Evolutionary conservation across 2,329 filamentous ascomycete genomes (phyloP).

Genomic region (Emergomyces pasteurianus): DNA sequence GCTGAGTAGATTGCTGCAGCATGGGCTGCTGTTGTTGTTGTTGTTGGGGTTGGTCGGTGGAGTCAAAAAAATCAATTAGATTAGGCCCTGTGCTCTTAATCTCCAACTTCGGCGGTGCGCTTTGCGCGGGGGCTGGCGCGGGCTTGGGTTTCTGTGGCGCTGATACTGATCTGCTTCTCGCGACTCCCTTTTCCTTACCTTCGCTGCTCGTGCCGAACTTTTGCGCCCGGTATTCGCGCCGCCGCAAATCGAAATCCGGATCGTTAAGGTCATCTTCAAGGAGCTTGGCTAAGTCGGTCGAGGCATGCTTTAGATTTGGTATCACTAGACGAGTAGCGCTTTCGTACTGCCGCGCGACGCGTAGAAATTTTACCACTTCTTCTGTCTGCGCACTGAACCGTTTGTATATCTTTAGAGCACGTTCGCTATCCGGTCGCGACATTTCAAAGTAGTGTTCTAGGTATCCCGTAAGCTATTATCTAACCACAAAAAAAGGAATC

Average conservation of each 20-base stretch:
- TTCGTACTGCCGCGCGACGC: slow-evolving; percentile 78
- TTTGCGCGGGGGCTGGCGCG: slow-evolving; percentile 15
- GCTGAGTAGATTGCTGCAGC: slow-evolving; percentile 31
- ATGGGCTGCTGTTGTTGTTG: slow-evolving; percentile 62
- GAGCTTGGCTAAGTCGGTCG: slow-evolving; percentile 76
- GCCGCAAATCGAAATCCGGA: slow-evolving; percentile 86
- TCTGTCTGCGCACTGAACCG: slow-evolving; percentile 87
- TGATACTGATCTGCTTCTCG: slow-evolving; percentile 16
- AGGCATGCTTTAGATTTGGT: slow-evolving; percentile 93
- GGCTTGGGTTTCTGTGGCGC: slow-evolving; percentile 18
- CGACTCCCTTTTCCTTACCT: slow-evolving; percentile 21
- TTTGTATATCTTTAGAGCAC: slow-evolving; percentile 84
- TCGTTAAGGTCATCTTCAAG: slow-evolving; percentile 92
- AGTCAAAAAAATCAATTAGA: slow-evolving; percentile 80
- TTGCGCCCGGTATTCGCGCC: slow-evolving; percentile 81
- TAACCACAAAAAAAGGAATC: neutral
- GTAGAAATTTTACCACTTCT: slow-evolving; percentile 79
- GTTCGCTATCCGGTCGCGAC: slow-evolving; percentile 85
- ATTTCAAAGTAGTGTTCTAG: slow-evolving; percentile 95
- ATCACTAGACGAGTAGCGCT: slow-evolving; percentile 85
- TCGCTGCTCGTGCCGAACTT: slow-evolving; percentile 56
- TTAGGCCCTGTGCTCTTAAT: slow-evolving; percentile 44
- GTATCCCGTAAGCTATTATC: neutral
- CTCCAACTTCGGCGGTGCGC: slow-evolving; percentile 18
- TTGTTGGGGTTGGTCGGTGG: slow-evolving; percentile 64